Conservation (phyloP, 768 basidiomycete genomes). For the Auriscalpium orientale region DNA sequence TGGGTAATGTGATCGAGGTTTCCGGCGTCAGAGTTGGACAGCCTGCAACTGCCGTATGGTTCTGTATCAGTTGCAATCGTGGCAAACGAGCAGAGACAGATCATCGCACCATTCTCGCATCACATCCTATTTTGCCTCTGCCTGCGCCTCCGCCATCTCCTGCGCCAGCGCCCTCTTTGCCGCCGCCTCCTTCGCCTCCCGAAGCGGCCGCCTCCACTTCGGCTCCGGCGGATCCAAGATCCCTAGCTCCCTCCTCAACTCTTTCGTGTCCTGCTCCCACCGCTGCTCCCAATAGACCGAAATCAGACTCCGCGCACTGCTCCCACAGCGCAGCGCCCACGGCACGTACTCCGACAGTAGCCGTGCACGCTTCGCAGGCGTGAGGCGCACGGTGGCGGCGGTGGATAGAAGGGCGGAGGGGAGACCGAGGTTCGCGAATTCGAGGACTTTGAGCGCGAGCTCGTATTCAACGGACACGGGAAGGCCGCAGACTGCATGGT, state of each 20-base stretch:
- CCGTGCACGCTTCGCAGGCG: conserved; percentile 29
- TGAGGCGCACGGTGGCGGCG: conserved; percentile 71
- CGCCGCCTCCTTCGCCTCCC: conserved; percentile 50
- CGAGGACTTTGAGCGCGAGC: conserved; percentile 90
- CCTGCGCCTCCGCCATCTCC: neutral
- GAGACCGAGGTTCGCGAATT: conserved; percentile 85
- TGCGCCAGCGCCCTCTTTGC: conserved; percentile 12
- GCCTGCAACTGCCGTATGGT: no score
- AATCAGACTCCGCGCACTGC: conserved; percentile 66
- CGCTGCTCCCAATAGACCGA: conserved; percentile 95
- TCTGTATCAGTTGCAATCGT: no score
- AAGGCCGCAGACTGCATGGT: conserved; percentile 84
- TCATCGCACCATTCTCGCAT: no score
- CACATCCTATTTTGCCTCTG: no score
- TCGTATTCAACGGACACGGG: conserved; percentile 90
- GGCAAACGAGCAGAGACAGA: no score
- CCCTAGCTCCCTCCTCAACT: conserved; percentile 80
- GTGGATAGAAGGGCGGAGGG: conserved; percentile 84
- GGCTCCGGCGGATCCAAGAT: conserved; percentile 77
- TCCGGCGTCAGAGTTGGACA: no score
- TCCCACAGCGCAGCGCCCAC: conserved; percentile 86
- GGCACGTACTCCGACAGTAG: conserved; percentile 78
- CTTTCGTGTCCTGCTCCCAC: conserved; percentile 78
- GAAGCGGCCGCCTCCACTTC: conserved; percentile 58
- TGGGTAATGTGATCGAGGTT: no score